Conservation (phyloP, 78 protist genomes). For the Acrasis kona region DNA sequence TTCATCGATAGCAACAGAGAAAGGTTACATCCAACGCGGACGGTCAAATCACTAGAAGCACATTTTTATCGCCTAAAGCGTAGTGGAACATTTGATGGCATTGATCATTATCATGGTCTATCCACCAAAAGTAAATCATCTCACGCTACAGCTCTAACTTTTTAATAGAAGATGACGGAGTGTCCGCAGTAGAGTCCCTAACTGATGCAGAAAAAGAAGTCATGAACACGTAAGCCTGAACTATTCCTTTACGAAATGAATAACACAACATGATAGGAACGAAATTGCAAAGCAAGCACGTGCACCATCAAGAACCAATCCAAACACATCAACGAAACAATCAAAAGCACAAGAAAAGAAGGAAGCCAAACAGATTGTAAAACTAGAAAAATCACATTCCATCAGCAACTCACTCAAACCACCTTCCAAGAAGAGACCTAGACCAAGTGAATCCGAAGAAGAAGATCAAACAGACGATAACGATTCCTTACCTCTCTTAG, state of each 20-base stretch:
- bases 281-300: neutral
- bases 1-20: neutral
- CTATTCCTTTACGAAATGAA: no score
- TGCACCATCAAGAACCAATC: no score
- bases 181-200: neutral
- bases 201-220: neutral
- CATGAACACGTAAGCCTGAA: no score
- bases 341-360: neutral
- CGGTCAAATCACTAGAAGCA: neutral
- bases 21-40: neutral
- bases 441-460: neutral
- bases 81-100: neutral
- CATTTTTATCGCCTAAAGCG: neutral
- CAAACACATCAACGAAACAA: no score
- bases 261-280: neutral
- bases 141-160: neutral
- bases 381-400: neutral
- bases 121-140: neutral
- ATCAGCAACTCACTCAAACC: no score
- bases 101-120: no score
- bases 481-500: no score
- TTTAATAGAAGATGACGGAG: neutral
- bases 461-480: no score
- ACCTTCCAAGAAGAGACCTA: no score
- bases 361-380: conserved; percentile 5